Evolutionary conservation across 1,284 basidiomycete genomes (phyloP).

Genomic region (Rhodotorula mucilaginosa): DNA sequence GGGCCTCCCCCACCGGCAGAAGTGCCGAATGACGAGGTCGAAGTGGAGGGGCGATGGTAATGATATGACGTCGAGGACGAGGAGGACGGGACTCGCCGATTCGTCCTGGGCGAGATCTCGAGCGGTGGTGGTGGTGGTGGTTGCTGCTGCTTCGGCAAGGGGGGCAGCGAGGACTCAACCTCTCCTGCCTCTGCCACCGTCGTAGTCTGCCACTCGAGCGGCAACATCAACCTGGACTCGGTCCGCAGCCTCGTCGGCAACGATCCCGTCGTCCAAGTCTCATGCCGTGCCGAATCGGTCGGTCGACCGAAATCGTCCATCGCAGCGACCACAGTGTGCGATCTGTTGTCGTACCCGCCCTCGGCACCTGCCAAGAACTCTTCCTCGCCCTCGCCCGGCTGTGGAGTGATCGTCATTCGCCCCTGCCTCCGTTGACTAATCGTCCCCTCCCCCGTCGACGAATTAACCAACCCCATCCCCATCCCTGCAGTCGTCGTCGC

Average conservation of each 20-base stretch:
- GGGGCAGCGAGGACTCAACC: too few species aligned
- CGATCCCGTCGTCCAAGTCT: background rate
- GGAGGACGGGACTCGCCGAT: background rate
- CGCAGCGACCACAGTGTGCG: background rate
- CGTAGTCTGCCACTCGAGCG: background rate
- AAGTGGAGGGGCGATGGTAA: background rate
- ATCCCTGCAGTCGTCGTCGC: background rate
- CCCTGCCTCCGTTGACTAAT: constrained; percentile 64
- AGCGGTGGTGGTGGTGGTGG: constrained; percentile 23
- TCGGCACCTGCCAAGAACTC: background rate
- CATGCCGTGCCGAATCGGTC: background rate
- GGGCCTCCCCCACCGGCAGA: background rate
- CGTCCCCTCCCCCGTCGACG: constrained; percentile 55
- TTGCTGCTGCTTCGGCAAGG: too few species aligned
- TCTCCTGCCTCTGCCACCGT: too few species aligned
- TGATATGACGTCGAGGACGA: background rate
- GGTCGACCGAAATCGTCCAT: background rate
- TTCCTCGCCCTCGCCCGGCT: background rate
- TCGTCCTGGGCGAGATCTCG: background rate
- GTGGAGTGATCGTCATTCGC: background rate
- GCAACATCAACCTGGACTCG: background rate
- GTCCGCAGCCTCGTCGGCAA: background rate
- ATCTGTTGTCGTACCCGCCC: background rate
- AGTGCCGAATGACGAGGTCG: constrained; percentile 6
- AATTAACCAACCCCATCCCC: constrained; percentile 4